Percentiles rank a stretch among this genome's conserved stretches.
phyloP scores from a whole-genome alignment of 306 rosid species.

The Cercis canadensis region DNA sequence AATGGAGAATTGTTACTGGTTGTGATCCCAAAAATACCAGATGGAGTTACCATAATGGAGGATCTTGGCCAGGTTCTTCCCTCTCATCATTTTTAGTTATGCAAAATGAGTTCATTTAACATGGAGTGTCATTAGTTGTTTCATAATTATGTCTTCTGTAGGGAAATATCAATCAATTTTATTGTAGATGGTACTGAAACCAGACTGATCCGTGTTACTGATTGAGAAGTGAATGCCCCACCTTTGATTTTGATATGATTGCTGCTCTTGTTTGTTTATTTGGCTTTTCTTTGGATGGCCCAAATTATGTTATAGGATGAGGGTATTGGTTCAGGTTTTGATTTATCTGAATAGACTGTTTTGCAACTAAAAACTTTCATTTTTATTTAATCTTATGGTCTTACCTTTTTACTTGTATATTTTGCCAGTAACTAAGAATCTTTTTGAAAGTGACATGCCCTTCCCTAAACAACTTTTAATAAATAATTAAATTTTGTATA shows the following conservation, averaged over 20 bases:
- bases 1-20: constrained; percentile 89
- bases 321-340: constrained; percentile 23
- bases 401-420: background rate
- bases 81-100: constrained; percentile 25
- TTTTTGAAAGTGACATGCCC: background rate
- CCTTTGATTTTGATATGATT: background rate
- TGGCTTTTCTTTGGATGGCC: constrained; percentile 10
- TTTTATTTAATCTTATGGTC: background rate
- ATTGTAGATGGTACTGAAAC: background rate
- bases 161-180: no score
- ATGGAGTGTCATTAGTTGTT: background rate
- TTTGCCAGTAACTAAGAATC: background rate
- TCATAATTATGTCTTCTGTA: background rate
- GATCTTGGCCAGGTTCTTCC: constrained; percentile 94
- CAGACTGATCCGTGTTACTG: background rate
- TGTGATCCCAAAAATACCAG: constrained; percentile 96
- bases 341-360: background rate
- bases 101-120: constrained; percentile 27
- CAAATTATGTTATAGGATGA: background rate
- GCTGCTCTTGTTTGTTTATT: background rate
- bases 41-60: constrained; percentile 98
- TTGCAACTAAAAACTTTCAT: constrained; percentile 12
- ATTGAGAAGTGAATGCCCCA: constrained; percentile 1
- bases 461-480: background rate
- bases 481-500: background rate